phyloP scores from a whole-genome alignment of 2,329 filamentous ascomycete genomes.

The Fusarium ramigenum region DNA sequence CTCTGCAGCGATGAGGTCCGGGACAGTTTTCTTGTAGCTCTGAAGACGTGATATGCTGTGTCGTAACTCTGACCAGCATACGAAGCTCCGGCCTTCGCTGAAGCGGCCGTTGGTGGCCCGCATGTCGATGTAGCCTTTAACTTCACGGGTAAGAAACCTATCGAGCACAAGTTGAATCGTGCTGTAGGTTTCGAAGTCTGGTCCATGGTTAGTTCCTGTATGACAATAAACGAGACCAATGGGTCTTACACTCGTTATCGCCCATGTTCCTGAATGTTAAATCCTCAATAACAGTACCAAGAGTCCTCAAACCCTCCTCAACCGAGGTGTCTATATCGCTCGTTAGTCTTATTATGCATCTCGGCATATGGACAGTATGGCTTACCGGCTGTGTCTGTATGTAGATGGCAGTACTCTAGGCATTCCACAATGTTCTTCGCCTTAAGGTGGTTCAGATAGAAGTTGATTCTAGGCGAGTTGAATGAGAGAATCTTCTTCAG shows the following conservation, averaged over 20 bases:
- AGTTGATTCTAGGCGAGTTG: slow-evolving; percentile 24
- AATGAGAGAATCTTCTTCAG: slow-evolving; percentile 33
- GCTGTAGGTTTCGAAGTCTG: slow-evolving; percentile 17
- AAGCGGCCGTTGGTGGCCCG: slow-evolving; percentile 20
- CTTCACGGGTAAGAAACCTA: neutral
- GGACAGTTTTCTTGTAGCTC: slow-evolving; percentile 31
- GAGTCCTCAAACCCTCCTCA: neutral
- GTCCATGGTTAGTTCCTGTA: neutral
- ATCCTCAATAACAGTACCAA: neutral
- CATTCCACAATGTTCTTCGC: slow-evolving; percentile 10
- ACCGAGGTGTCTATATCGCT: neutral
- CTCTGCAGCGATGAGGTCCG: slow-evolving; percentile 33
- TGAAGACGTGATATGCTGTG: slow-evolving; percentile 42
- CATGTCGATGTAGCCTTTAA: slow-evolving; percentile 4
- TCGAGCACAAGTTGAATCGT: neutral
- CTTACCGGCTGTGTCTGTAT: neutral
- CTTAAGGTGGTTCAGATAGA: slow-evolving; percentile 27
- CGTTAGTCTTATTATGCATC: neutral
- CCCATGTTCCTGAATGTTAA: neutral
- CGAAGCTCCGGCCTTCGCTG: slow-evolving; percentile 21
- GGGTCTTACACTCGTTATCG: neutral
- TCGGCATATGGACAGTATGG: rapidly evolving
- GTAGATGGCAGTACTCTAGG: slow-evolving; percentile 5
- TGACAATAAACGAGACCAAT: rapidly evolving
- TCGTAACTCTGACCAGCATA: slow-evolving; percentile 45